Base-by-base conservation (phyloP, 2,329 filamentous ascomycete genomes). In the Elsinoe arachidis region DNA sequence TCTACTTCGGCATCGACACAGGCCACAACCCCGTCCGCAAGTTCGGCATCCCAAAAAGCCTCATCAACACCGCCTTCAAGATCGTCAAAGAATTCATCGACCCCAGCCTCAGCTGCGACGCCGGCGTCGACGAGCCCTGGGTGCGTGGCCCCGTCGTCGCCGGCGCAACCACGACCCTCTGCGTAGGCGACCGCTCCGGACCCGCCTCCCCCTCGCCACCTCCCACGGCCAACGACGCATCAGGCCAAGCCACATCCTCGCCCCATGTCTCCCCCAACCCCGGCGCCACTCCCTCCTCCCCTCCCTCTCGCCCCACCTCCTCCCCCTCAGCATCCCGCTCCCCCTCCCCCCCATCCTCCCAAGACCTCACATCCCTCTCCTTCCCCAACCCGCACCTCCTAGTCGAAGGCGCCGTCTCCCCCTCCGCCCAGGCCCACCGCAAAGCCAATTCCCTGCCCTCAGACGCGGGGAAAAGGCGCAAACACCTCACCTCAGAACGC, bases 1-100 rank as follows among this genome's bases (percentile, higher is more conserved):
- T 96, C 1, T 83, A 96, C 56, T 96, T 95, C 67, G 92, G 92
- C 26, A 96, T 97, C 69, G 90, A 96, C 75, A 95, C 96, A 67
- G 91, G 96, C 67, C 82, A 59, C 17, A 59, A 87, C 53, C 89
- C 92, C 0, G 90, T 99, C 61, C 82, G 90, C 23, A 87, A 95
- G 67, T 56, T 56, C 35, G 80, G 84, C 6, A 76, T 97, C 2
- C 92, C 92, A 0, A 88, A 88, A 0, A 90, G 92, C 0, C 95
- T 96, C 71, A 55, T 61, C 23, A 84, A 83, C 68, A 86, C 87
- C 1, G 91, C 90, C 0, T 83, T 96, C 70, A 83, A 82, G 39
- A 87, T 96, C 46, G 88, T 95, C 26, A 88, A 88, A 66, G 92
- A 88, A 84, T 88, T 85, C 76, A 86, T 97, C 47, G 93, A 99